Percentiles rank a stretch among this genome's conserved stretches.
Conservation (phyloP, 345 rosid species). For the Gossypium anomalum region DNA sequence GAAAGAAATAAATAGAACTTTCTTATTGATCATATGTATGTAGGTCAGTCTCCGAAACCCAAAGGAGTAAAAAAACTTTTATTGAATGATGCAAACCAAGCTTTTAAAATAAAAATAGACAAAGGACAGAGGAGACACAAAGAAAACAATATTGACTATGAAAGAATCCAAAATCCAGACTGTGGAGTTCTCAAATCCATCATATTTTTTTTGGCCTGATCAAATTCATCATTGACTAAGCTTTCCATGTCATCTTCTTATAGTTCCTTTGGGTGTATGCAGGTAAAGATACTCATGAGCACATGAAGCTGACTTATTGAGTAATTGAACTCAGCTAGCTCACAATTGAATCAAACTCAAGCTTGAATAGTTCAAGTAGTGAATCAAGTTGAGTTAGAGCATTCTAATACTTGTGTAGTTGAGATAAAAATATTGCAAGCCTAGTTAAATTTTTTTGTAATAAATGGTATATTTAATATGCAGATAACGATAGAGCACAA, state of each 20-base stretch:
- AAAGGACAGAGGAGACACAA: neutral
- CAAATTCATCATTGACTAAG: neutral
- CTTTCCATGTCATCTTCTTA: neutral
- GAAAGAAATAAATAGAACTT: slow-evolving; percentile 5
- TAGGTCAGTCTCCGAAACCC: neutral
- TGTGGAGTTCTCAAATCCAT: neutral
- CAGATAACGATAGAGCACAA: neutral
- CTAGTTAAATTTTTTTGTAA: neutral
- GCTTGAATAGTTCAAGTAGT: neutral
- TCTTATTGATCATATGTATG: neutral
- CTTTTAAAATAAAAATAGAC: slow-evolving; percentile 6
- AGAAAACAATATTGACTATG: neutral
- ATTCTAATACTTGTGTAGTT: neutral
- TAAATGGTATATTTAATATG: neutral
- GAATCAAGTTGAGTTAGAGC: neutral
- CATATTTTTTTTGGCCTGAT: neutral
- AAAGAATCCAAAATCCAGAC: neutral
- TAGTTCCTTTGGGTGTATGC: neutral
- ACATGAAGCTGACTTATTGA: neutral
- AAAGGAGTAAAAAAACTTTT: neutral
- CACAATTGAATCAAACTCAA: neutral
- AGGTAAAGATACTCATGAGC: neutral
- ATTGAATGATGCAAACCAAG: neutral
- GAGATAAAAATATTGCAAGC: neutral
- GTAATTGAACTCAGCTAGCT: neutral